A percentile compares a stretch with the other conserved stretches of the same genome.
Conservation (phyloP, 2,329 filamentous ascomycete genomes). For the Colletotrichum lentis region DNA sequence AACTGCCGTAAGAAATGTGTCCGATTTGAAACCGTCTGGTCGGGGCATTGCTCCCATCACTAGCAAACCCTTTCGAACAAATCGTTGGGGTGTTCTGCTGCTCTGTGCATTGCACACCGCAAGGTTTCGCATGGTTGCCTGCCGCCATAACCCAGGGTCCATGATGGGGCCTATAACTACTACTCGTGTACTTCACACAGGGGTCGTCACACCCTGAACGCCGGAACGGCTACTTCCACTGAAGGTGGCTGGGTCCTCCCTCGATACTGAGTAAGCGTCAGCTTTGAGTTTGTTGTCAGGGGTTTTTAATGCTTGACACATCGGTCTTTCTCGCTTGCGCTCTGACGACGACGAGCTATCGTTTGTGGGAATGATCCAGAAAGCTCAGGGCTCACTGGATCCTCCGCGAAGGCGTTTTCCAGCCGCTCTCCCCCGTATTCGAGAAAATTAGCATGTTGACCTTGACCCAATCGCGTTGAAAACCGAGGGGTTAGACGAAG, state of each 20-base stretch:
- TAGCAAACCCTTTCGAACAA: neutral
- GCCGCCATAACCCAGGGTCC: constrained; percentile 21
- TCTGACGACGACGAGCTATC: neutral
- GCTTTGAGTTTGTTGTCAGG: neutral
- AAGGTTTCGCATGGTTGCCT: neutral
- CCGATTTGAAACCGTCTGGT: constrained; percentile 26
- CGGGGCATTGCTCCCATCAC: constrained; percentile 1
- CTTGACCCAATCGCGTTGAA: constrained; percentile 3
- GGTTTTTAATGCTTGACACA: neutral
- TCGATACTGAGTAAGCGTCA: neutral
- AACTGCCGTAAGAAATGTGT: constrained; percentile 31
- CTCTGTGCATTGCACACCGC: constrained; percentile 10
- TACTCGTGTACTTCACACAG: constrained; percentile 13
- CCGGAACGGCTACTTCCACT: constrained; percentile 5
- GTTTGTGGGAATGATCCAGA: constrained; percentile 7
- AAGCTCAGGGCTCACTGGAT: constrained; percentile 5
- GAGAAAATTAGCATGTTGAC: neutral
- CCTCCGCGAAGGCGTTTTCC: constrained; percentile 20
- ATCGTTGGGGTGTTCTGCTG: constrained; percentile 5
- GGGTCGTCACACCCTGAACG: constrained; percentile 7
- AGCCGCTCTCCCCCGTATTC: neutral
- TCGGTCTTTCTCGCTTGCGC: too few species aligned
- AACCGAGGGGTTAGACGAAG: constrained; percentile 1
- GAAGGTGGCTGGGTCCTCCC: constrained; percentile 5
- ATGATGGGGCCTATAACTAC: constrained; percentile 21